Conservation (phyloP, 352 stramenopile species). For the Phytophthora lateralis region DNA sequence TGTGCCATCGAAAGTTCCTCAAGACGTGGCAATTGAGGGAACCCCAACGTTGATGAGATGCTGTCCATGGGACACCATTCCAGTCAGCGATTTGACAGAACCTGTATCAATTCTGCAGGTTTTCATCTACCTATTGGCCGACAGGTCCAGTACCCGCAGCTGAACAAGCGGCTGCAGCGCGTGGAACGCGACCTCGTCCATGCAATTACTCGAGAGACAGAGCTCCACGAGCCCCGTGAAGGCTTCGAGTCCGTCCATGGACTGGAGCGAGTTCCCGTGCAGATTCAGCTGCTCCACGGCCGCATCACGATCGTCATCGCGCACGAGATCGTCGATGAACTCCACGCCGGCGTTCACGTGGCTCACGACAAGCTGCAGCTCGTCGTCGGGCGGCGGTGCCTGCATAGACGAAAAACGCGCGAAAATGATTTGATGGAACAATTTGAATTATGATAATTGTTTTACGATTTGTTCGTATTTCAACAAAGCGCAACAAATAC, state of each 20-base stretch:
- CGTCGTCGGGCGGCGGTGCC: slow-evolving; percentile 8
- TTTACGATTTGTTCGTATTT: too few species aligned
- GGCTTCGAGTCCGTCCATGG: slow-evolving; percentile 67
- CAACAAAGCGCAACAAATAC: too few species aligned
- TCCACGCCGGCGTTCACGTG: slow-evolving; percentile 47
- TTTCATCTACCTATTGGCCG: slow-evolving; percentile 59
- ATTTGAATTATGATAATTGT: neutral
- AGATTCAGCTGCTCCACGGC: slow-evolving; percentile 77
- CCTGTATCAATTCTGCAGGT: neutral
- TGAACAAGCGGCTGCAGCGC: slow-evolving; percentile 66
- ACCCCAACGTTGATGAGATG: slow-evolving; percentile 57
- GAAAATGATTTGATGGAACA: slow-evolving; percentile 8
- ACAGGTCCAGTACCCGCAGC: slow-evolving; percentile 75
- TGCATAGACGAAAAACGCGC: slow-evolving; percentile 8
- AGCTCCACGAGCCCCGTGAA: slow-evolving; percentile 72
- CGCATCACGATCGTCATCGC: slow-evolving; percentile 46
- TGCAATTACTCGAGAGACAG: slow-evolving; percentile 82
- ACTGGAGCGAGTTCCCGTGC: slow-evolving; percentile 70
- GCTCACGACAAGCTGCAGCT: slow-evolving; percentile 32
- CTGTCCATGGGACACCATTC: slow-evolving; percentile 23
- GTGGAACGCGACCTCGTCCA: slow-evolving; percentile 75
- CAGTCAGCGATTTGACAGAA: slow-evolving; percentile 3
- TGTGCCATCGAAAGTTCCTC: slow-evolving; percentile 79
- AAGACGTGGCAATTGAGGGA: slow-evolving; percentile 63
- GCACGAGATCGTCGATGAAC: slow-evolving; percentile 47